phyloP scores from a whole-genome alignment of 1,139 yeast species.

The Blastobotrys proliferans region DNA sequence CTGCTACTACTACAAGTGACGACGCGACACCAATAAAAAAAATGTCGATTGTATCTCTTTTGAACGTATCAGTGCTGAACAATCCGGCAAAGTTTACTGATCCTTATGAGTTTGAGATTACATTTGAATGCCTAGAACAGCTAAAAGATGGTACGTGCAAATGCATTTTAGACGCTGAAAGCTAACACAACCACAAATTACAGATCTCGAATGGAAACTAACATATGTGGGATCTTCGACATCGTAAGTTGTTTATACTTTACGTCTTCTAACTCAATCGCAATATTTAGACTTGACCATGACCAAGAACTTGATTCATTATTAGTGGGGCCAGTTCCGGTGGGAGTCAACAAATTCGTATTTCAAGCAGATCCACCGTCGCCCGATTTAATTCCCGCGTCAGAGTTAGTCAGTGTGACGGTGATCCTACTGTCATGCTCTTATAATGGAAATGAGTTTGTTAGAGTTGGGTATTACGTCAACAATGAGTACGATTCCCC shows the following conservation, averaged over 20 bases:
- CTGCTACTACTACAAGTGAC: too few species aligned
- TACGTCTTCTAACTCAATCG: not conserved
- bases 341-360: slow-evolving; percentile 88
- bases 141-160: slow-evolving; percentile 53
- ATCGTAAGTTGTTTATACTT: slow-evolving; percentile 39
- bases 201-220: slow-evolving; percentile 91
- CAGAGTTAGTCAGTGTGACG: slow-evolving; percentile 90
- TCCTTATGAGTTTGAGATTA: slow-evolving; percentile 93
- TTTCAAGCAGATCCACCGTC: slow-evolving; percentile 96
- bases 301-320: slow-evolving; percentile 96
- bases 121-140: slow-evolving; percentile 94
- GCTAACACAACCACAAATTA: not conserved
- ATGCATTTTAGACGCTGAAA: not conserved
- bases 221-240: slow-evolving; percentile 95
- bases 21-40: not conserved
- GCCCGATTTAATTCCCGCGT: slow-evolving; percentile 92
- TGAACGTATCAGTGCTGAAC: slow-evolving; percentile 87
- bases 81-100: slow-evolving; percentile 94
- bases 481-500: slow-evolving; percentile 94
- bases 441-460: slow-evolving; percentile 90
- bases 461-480: slow-evolving; percentile 94
- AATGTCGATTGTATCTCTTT: slow-evolving; percentile 91
- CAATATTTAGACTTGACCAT: slow-evolving; percentile 54
- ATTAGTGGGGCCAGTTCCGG: slow-evolving; percentile 96
- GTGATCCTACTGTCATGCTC: slow-evolving; percentile 90